Conservation (phyloP, 345 rosid species). For the Turritis glabra region DNA sequence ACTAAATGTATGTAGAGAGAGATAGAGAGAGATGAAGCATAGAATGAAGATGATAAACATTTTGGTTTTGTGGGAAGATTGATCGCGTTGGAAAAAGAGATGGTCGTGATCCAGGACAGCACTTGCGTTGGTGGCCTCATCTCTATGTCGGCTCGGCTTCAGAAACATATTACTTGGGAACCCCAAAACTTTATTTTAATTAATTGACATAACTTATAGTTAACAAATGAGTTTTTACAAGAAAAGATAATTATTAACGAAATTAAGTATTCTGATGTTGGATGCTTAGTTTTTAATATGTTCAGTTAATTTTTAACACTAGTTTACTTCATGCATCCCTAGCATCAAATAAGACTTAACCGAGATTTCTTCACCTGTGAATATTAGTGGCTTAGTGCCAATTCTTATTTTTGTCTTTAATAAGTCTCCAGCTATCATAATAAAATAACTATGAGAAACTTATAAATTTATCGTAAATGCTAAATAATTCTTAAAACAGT, state of each 20-base stretch:
- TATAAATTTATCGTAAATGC: too few relatives aligned
- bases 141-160: constrained; percentile 70
- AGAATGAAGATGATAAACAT: constrained; percentile 27
- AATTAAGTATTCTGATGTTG: background rate
- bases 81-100: constrained; percentile 54
- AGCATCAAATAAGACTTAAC: too few relatives aligned
- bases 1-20: constrained; percentile 22
- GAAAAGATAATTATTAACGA: background rate
- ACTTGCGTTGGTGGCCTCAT: constrained; percentile 78
- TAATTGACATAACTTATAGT: constrained; percentile 4
- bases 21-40: constrained; percentile 19
- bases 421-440: too few relatives aligned
- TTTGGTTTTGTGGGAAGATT: constrained; percentile 33
- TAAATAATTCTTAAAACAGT: too few relatives aligned
- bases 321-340: background rate
- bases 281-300: background rate
- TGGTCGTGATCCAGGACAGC: constrained; percentile 57
- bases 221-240: background rate
- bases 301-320: background rate
- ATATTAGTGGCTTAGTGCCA: too few relatives aligned
- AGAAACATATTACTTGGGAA: constrained; percentile 43
- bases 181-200: constrained; percentile 15
- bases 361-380: too few relatives aligned
- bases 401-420: too few relatives aligned
- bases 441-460: too few relatives aligned